These are phyloP conservation scores for Penicillium concentricum DNA, from an alignment of 2,329 filamentous ascomycete species.

Conservation along the genomic window DNA sequence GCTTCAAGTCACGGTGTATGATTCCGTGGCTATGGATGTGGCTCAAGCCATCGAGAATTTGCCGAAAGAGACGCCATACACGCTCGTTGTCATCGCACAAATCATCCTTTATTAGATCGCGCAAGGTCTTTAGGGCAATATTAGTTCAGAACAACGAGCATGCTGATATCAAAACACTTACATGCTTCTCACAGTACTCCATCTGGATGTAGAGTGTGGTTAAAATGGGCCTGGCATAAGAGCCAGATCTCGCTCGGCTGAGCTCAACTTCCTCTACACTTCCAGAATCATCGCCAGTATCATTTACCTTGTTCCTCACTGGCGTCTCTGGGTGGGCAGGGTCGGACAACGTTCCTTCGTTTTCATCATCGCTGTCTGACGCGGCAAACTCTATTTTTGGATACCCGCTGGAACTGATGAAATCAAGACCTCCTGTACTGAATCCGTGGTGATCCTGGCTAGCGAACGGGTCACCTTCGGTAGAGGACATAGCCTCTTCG, in stretches of 20 bases:
- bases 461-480: slow-evolving; percentile 54
- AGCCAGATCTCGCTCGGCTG: slow-evolving; percentile 47
- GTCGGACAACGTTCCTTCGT: slow-evolving; percentile 38
- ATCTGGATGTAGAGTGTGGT: slow-evolving; percentile 95
- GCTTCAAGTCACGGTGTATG: slow-evolving; percentile 93
- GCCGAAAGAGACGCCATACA: slow-evolving; percentile 85
- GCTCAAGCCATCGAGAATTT: slow-evolving; percentile 82
- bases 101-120: slow-evolving; percentile 77
- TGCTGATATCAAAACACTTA: slow-evolving; percentile 41
- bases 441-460: slow-evolving; percentile 45
- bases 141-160: not conserved
- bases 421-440: slow-evolving; percentile 82
- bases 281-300: slow-evolving; percentile 16
- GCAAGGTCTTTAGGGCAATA: slow-evolving; percentile 62
- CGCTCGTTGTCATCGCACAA: slow-evolving; percentile 73
- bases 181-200: slow-evolving; percentile 94
- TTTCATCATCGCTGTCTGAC: slow-evolving; percentile 52
- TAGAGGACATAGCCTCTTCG: slow-evolving; percentile 46
- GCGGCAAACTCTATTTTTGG: slow-evolving; percentile 72
- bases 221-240: slow-evolving; percentile 55
- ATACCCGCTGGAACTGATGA: slow-evolving; percentile 82
- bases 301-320: slow-evolving; percentile 7
- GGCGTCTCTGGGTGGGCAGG: slow-evolving; percentile 28
- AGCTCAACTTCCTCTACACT: slow-evolving; percentile 35
- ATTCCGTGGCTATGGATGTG: slow-evolving; percentile 91